phyloP scores from a whole-genome alignment of 371 early-diverging fungal species.

The Mortierella sp. region DNA sequence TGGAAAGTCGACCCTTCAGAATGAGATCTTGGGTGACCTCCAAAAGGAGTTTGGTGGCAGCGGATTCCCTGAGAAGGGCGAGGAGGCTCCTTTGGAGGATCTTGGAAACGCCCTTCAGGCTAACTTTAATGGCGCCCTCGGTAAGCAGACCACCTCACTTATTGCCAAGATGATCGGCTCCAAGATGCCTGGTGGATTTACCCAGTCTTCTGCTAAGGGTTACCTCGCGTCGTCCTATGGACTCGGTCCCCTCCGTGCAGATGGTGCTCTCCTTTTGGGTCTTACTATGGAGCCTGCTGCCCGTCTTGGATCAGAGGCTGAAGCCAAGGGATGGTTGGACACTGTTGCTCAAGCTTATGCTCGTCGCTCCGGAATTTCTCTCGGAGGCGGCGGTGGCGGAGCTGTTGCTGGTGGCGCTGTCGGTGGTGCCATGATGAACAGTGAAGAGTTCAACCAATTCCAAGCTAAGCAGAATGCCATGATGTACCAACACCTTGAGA shows the following conservation, averaged over 20 bases:
- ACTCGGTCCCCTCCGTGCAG: constrained; percentile 86
- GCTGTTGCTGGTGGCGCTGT: constrained; percentile 71
- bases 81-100: constrained; percentile 91
- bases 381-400: constrained; percentile 69
- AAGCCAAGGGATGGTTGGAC: constrained; percentile 93
- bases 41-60: constrained; percentile 91
- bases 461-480: constrained; percentile 85
- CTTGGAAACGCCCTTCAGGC: constrained; percentile 79
- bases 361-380: constrained; percentile 81
- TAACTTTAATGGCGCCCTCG: constrained; percentile 78
- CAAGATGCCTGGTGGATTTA: constrained; percentile 97
- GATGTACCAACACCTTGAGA: constrained; percentile 89
- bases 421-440: constrained; percentile 81
- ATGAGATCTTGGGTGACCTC: constrained; percentile 96
- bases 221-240: constrained; percentile 83
- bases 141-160: constrained; percentile 85
- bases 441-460: constrained; percentile 88
- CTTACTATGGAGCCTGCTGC: constrained; percentile 89
- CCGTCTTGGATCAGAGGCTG: constrained; percentile 86
- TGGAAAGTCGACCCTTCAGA: constrained; percentile 96
- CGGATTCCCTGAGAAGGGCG: constrained; percentile 90
- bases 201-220: constrained; percentile 83
- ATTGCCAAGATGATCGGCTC: constrained; percentile 87
- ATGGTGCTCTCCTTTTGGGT: constrained; percentile 87
- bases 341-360: constrained; percentile 85